A percentile compares a stretch with the other conserved stretches of the same genome.
Evolutionary conservation across 2,329 filamentous ascomycete genomes (phyloP).

Genomic region (Conoideocrella luteorostrata): DNA sequence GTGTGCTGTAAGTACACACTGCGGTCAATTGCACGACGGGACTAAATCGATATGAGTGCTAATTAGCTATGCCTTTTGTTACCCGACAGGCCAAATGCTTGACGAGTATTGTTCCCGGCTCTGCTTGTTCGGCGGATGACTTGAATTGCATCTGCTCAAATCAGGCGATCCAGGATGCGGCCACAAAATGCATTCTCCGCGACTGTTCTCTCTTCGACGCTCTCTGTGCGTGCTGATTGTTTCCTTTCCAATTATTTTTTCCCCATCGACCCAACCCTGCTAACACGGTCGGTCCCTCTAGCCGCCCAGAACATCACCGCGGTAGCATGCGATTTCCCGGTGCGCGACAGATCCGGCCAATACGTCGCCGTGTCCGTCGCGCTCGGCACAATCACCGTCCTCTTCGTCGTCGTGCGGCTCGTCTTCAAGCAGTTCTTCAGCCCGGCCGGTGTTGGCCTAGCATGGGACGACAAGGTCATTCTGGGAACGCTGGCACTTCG

Average conservation of each 20-base stretch:
- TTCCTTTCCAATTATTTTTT: not conserved
- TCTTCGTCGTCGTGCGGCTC: not conserved
- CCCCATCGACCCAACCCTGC: not conserved
- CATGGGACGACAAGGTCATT: constrained; percentile 1
- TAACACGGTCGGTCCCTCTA: not conserved
- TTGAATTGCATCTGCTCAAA: constrained; percentile 1
- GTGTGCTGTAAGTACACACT: not conserved
- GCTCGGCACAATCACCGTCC: not conserved
- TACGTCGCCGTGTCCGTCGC: constrained; percentile 1
- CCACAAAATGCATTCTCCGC: not conserved
- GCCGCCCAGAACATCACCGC: constrained; percentile 2
- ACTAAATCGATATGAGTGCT: not conserved
- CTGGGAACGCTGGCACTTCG: not conserved
- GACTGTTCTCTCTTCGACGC: not conserved
- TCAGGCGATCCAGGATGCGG: not conserved
- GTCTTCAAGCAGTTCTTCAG: constrained; percentile 3
- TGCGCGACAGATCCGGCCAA: constrained; percentile 2
- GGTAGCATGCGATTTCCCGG: not conserved
- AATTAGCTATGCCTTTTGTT: not conserved
- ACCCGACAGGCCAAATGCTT: not conserved
- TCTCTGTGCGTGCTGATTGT: not conserved
- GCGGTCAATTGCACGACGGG: not conserved
- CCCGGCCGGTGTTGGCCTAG: not conserved
- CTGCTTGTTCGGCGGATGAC: not conserved
- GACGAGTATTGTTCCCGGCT: not conserved